Conservation (phyloP, 73 alveolate genomes). For the Durusdinium trenchii region DNA sequence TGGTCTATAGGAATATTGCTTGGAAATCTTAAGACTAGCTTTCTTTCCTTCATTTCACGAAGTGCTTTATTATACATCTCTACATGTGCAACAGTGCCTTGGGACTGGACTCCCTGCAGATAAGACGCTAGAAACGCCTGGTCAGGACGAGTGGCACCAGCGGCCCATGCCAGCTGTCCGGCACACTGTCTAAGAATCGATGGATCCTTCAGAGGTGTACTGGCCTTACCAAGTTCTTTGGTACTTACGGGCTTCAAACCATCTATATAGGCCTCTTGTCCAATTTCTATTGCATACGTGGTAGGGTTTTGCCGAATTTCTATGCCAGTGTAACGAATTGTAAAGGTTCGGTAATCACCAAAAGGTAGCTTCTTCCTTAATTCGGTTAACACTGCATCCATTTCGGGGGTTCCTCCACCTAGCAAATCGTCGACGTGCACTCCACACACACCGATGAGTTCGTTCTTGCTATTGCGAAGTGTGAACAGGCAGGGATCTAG, state of each 20-base stretch:
- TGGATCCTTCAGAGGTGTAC: neutral
- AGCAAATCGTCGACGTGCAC: conserved; percentile 3
- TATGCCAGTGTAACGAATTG: neutral
- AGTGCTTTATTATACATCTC: neutral
- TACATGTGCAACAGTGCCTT: neutral
- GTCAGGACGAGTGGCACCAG: neutral
- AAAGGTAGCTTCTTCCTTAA: neutral
- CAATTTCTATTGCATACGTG: neutral
- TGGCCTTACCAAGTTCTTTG: neutral
- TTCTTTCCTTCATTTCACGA: neutral
- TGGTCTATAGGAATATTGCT: neutral
- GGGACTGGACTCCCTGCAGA: conserved; percentile 1
- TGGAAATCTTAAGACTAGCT: neutral
- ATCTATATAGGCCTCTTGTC: conserved; percentile 21
- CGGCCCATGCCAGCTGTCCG: conserved; percentile 58
- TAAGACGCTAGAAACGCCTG: conserved; percentile 23
- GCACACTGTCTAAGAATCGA: neutral
- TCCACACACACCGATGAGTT: neutral
- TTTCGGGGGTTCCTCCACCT: neutral
- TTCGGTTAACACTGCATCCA: neutral
- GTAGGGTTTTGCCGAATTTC: neutral
- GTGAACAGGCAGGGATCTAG: neutral
- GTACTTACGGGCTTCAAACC: neutral
- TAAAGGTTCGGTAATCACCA: neutral
- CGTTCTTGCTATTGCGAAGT: neutral